These are phyloP conservation scores for Aurinia saxatilis DNA, from an alignment of 345 rosid genomes.

Conservation along the genomic window DNA sequence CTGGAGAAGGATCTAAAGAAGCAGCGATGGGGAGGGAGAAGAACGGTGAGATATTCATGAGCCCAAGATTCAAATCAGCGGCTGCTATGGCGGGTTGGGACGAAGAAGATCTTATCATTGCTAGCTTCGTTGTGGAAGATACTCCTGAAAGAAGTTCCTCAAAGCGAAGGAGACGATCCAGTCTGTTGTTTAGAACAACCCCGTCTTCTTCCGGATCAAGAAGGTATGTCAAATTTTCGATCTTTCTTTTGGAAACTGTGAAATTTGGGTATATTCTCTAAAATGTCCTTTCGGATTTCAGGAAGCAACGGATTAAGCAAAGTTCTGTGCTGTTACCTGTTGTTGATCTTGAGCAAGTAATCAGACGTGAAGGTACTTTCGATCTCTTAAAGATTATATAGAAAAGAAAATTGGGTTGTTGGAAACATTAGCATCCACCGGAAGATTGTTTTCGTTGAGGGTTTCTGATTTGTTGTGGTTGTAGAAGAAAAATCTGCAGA, in stretches of 20 bases:
- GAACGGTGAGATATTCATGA: conserved; percentile 39
- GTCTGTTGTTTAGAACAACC: conserved; percentile 49
- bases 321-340: conserved; percentile 38
- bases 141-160: conserved; percentile 60
- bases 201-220: conserved; percentile 61
- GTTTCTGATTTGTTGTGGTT: neutral
- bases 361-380: conserved; percentile 30
- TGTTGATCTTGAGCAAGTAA: conserved; percentile 47
- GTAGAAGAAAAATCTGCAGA: conserved; percentile 28
- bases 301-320: conserved; percentile 55
- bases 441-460: neutral
- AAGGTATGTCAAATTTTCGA: conserved; percentile 38
- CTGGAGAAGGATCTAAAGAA: conserved; percentile 25
- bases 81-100: conserved; percentile 99
- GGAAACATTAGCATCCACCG: too few relatives aligned
- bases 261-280: too few relatives aligned
- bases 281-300: conserved; percentile 18
- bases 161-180: conserved; percentile 57
- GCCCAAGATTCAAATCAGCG: conserved; percentile 79
- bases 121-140: conserved; percentile 76
- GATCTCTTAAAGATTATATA: too few relatives aligned
- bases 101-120: conserved; percentile 69
- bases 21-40: conserved; percentile 16
- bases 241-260: neutral
- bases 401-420: neutral